Base-by-base conservation (phyloP, 805 yeast species). In the Yamadazyma insecticola region DNA sequence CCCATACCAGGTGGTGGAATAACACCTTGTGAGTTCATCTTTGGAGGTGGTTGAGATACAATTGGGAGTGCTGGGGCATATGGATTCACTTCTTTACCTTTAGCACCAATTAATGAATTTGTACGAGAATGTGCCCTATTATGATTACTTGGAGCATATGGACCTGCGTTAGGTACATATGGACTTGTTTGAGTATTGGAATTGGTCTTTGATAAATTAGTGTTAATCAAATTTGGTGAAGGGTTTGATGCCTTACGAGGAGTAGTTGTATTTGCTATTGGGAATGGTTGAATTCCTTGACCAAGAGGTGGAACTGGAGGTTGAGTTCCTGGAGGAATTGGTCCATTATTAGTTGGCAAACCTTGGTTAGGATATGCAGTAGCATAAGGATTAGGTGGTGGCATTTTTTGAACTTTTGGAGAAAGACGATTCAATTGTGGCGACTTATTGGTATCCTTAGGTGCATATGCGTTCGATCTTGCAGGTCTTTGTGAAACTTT, bases 91-190 rank as follows among this genome's bases (percentile, higher is more conserved):
- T 62, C 70, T 36, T 56, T 64, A 3, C 65, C 63, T 29, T 50
- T 60, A 6, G 47, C 63, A 2, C 70, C 70, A 9, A 64, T 53
- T 20, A 64, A 45, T 1, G 70, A 63, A 38, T 55, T 57, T 3
- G 64, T 60, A 36, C 71, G 44, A 5, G 69, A 62, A 36, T 63
- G 70, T 0, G 60, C 50, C 28, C 55, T 53, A 22, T 48, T 44
- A 39, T 57, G 57, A 19, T 40, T 45, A 23, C 50, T 48, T 4
- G 72, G 72, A 6, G 63, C 70, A 35, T 65, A 65, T 3, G 70
- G 72, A 6, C 72, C 72, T 8, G 66, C 51, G 28, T 55, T 52
- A 1, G 72, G 72, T 8, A 65, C 63, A 39, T 65, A 65, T 2
- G 70, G 70, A 34, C 68, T 61, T 18, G 19, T 51, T 40, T 16